Percentiles rank a stretch among this genome's conserved stretches.
These are phyloP conservation scores for Cryptosporidium ryanae DNA, from an alignment of 169 alveolate species.

Conservation along the genomic window DNA sequence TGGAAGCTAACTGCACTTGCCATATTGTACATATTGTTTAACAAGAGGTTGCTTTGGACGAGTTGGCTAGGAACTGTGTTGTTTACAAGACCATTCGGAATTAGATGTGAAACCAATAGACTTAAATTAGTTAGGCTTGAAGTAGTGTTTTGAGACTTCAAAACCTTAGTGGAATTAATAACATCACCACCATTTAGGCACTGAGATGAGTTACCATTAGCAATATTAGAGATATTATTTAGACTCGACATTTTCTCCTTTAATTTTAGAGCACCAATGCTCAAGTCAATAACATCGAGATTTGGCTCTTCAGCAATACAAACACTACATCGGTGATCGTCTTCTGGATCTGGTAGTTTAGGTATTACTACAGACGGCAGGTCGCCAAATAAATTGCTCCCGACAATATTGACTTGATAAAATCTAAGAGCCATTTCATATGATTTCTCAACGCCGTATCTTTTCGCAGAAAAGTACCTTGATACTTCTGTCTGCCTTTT, in stretches of 20 bases:
- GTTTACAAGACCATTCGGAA: constrained; percentile 19
- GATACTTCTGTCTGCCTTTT: constrained; percentile 66
- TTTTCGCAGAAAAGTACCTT: constrained; percentile 62
- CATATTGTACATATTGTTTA: constrained; percentile 4
- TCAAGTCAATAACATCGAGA: too few relatives aligned
- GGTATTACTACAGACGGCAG: not conserved
- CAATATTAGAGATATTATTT: too few relatives aligned
- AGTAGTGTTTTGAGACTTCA: not conserved
- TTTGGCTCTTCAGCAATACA: too few relatives aligned
- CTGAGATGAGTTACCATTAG: too few relatives aligned
- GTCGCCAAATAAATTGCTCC: constrained; percentile 7
- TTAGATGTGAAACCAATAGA: constrained; percentile 33
- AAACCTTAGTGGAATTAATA: too few relatives aligned
- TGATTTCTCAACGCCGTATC: constrained; percentile 72
- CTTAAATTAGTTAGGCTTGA: not conserved
- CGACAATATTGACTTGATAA: constrained; percentile 53
- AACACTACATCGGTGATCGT: too few relatives aligned
- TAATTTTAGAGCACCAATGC: too few relatives aligned
- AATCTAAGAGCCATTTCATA: constrained; percentile 72
- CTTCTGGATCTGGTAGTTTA: too few relatives aligned
- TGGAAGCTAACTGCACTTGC: constrained; percentile 12
- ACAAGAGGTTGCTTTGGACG: constrained; percentile 16
- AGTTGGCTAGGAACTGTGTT: constrained; percentile 35
- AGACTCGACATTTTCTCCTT: too few relatives aligned
- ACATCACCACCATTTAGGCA: too few relatives aligned